These are phyloP conservation scores for Kodamaea sagamina DNA, from an alignment of 805 yeast species.

Conservation along the genomic window DNA sequence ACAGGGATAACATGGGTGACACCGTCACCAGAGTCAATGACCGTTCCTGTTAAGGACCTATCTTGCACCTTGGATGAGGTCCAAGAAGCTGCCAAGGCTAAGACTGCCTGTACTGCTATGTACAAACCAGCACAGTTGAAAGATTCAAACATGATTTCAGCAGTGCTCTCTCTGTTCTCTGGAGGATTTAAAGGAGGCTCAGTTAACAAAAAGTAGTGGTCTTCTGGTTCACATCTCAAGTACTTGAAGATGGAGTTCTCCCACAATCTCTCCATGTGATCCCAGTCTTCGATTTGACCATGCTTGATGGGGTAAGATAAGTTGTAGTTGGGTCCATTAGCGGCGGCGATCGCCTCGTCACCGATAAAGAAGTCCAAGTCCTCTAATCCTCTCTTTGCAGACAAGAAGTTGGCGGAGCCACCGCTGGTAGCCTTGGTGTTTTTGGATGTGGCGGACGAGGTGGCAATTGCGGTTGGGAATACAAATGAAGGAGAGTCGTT, in stretches of 20 bases:
- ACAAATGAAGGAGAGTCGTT: constrained; percentile 97
- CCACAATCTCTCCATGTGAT: constrained; percentile 99
- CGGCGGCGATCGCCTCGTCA: constrained; percentile 88
- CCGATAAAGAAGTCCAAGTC: constrained; percentile 95
- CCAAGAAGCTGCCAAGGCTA: constrained; percentile 99
- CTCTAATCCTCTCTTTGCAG: constrained; percentile 84
- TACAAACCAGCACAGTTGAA: constrained; percentile 98
- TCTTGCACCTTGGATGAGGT: constrained; percentile 94
- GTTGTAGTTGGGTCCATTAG: constrained; percentile 88
- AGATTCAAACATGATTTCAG: constrained; percentile 98
- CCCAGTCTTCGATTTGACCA: constrained; percentile 99
- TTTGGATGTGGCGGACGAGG: constrained; percentile 53
- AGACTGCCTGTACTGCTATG: constrained; percentile 98
- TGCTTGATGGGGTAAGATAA: constrained; percentile 92
- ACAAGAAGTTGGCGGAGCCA: constrained; percentile 46
- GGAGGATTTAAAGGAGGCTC: constrained; percentile 99
- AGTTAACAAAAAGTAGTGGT: constrained; percentile 90
- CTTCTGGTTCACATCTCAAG: constrained; percentile 97
- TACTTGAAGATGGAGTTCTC: constrained; percentile 95
- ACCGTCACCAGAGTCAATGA: constrained; percentile 98
- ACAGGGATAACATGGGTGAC: constrained; percentile 99
- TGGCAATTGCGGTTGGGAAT: constrained; percentile 95
- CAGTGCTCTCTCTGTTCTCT: constrained; percentile 97
- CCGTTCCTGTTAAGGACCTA: constrained; percentile 96
- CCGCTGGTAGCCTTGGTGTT: constrained; percentile 39